Conservation (phyloP, 306 rosid species). For the Prunus mongolica region DNA sequence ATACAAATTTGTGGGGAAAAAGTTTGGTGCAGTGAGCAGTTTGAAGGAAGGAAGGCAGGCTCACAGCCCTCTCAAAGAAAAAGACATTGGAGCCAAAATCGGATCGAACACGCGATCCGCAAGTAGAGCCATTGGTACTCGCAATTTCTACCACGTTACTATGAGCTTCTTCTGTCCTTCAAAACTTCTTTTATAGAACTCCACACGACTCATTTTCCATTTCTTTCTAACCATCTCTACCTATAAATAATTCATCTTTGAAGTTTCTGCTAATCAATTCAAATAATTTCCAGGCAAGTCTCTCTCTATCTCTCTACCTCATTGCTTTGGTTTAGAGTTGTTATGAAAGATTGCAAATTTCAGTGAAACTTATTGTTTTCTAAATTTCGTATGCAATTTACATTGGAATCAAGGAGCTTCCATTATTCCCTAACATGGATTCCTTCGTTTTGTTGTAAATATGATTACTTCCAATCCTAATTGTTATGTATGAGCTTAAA, state of each 20-base stretch:
- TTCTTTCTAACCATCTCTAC: background rate
- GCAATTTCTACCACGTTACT: background rate
- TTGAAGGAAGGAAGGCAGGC: background rate
- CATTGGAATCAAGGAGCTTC: background rate
- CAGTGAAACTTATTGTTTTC: background rate
- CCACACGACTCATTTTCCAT: background rate
- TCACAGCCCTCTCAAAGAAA: background rate
- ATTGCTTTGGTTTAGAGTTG: background rate
- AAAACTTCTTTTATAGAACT: background rate
- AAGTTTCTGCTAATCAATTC: conserved; percentile 27
- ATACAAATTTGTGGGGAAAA: background rate
- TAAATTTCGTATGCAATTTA: background rate
- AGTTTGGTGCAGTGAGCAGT: background rate
- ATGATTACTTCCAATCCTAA: background rate
- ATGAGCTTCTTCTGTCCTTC: background rate
- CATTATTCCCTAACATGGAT: background rate
- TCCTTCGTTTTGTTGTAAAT: background rate
- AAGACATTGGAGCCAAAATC: conserved; percentile 8
- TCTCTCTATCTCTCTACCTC: conserved; percentile 16
- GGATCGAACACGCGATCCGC: conserved; percentile 15
- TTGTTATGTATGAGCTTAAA: background rate
- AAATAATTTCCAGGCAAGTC: conserved; percentile 16
- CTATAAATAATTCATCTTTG: conserved; percentile 10
- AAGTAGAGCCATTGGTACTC: background rate
- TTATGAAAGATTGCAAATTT: background rate